Evolutionary conservation across 1,284 basidiomycete genomes (phyloP), one percentile per base, ranked within the genome.

Genomic region (Tilletiopsis washingtonensis): DNA sequence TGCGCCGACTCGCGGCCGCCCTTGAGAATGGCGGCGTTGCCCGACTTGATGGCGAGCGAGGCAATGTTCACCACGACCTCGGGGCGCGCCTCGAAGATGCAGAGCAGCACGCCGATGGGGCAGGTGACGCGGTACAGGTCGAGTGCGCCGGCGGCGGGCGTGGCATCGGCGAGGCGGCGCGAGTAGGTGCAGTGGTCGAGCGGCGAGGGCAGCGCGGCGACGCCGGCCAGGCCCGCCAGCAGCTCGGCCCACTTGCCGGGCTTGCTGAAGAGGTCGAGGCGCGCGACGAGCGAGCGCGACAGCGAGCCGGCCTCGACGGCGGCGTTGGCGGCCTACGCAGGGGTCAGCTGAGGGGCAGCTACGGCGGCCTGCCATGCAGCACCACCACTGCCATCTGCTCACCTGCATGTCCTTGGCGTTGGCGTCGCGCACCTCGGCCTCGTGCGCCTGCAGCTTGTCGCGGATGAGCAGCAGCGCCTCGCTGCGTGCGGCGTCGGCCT

Each of bases 11-110:
- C 69, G 37, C 70, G 70, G 15, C 69, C 69, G 2, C 69, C 69
- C 40, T 71, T 71, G 27, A 71, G 49, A 37, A 71, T 71, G 9
- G 69, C 69, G 0, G 56, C 70, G 79, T 67, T 64, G 86, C 91
- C 93, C 24, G 88, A 91, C 76, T 97, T 98, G 75, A 99, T 89
- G 2, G 94, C 93, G 60, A 99, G 77, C 0, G 88, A 81, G 5
- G 94, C 89, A 63, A 99, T 97, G 74, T 98, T 98, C 39, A 98
- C 86, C 25, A 98, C 89, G 4, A 99, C 94, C 74, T 99, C 94
- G 1, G 94, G 94, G 29, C 94, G 80, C 3, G 93, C 88, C 75
- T 99, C 94, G 62, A 99, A 99, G 59, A 99, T 96, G 59, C 97
- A 89, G 43, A 98, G 80, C 23, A 98, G 78, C 0, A 96, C 91